These are phyloP conservation scores for Oryza glumipatula DNA, from an alignment of 176 grass and related monocot genomes.

Conservation along the genomic window DNA sequence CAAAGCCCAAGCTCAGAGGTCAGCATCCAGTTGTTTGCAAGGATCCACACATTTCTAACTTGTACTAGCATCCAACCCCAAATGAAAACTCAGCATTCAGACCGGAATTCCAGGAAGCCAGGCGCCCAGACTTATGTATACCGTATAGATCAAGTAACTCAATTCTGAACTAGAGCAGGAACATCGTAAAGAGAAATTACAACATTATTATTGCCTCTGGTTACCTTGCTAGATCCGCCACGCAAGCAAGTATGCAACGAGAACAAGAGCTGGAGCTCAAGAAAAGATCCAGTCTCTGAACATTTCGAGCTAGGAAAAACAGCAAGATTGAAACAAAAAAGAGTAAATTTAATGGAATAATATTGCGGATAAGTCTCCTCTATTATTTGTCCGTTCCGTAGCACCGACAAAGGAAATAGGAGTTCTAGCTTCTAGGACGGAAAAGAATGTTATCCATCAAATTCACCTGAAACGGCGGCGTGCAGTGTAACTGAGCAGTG, in stretches of 20 bases:
- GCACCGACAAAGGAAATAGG: not conserved
- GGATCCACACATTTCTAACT: conserved; percentile 36
- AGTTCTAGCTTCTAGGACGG: not conserved
- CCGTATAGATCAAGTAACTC: conserved; percentile 35
- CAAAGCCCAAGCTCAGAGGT: conserved; percentile 27
- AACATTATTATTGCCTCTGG: not conserved
- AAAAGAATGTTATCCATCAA: conserved; percentile 8
- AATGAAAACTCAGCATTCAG: conserved; percentile 33
- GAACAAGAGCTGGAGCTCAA: conserved; percentile 16
- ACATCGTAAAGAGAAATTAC: conserved; percentile 17
- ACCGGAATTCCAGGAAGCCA: conserved; percentile 12
- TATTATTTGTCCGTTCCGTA: not conserved
- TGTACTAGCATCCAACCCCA: not conserved
- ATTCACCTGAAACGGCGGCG: not conserved
- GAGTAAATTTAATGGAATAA: not conserved
- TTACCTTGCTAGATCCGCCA: conserved; percentile 22
- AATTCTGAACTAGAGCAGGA: conserved; percentile 29
- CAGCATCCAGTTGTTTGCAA: conserved; percentile 13
- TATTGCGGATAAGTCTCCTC: not conserved
- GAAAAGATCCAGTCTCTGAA: conserved; percentile 11
- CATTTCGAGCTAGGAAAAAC: conserved; percentile 13
- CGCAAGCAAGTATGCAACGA: not conserved
- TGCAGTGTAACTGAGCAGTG: not conserved
- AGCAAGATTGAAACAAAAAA: not conserved
- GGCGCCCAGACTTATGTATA: conserved; percentile 21